Conservation (phyloP, 768 basidiomycete genomes). For the Mycena epipterygia region DNA sequence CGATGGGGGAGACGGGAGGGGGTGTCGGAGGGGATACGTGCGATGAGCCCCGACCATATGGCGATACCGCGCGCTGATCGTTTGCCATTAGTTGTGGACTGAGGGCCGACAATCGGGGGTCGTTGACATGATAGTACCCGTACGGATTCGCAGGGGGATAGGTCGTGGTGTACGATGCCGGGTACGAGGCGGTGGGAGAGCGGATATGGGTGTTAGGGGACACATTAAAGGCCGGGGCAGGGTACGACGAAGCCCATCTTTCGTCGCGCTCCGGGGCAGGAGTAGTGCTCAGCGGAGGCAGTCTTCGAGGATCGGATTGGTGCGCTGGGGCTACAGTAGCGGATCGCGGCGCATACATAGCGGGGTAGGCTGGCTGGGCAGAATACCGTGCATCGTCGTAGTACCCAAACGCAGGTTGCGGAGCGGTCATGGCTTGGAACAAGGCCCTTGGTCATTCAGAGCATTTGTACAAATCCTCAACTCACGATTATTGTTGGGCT, state of each 20-base stretch:
- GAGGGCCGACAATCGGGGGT: constrained; percentile 24
- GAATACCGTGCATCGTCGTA: constrained; percentile 73
- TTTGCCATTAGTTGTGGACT: constrained; percentile 35
- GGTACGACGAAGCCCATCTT: constrained; percentile 60
- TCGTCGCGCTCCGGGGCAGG: constrained; percentile 59
- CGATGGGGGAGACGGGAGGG: constrained; percentile 62
- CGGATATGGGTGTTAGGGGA: constrained; percentile 62
- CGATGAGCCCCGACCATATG: constrained; percentile 56
- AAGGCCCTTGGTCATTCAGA: constrained; percentile 54
- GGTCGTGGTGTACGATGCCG: constrained; percentile 60
- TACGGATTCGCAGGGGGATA: constrained; percentile 60
- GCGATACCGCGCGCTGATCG: constrained; percentile 59
- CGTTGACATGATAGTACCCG: constrained; percentile 51
- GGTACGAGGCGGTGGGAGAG: constrained; percentile 75
- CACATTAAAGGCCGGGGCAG: constrained; percentile 52
- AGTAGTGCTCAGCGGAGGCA: constrained; percentile 68
- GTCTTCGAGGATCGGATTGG: constrained; percentile 67
- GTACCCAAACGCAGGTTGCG: constrained; percentile 62
- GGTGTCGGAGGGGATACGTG: constrained; percentile 51
- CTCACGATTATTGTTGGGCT: constrained; percentile 49
- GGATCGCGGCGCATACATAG: constrained; percentile 63
- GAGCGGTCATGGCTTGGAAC: constrained; percentile 49
- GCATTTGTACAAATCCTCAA: constrained; percentile 38
- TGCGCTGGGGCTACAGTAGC: constrained; percentile 60
- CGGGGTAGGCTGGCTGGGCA: constrained; percentile 58